Percentiles rank a stretch among this genome's conserved stretches.
These are phyloP conservation scores for Pythium periplocum DNA, from an alignment of 352 stramenopile species.

Conservation along the genomic window DNA sequence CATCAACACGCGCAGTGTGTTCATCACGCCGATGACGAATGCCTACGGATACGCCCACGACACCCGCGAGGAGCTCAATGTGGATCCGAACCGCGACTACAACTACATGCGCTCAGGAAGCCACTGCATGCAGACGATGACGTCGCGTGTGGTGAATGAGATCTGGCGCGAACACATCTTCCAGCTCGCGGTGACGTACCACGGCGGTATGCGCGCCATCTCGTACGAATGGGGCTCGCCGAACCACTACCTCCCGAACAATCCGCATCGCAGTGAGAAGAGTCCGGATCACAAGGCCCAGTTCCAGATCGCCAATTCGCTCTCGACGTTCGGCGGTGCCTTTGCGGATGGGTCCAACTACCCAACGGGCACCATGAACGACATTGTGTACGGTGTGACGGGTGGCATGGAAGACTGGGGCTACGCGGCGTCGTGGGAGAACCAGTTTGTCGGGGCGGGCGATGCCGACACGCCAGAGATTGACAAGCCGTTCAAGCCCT, in stretches of 20 bases:
- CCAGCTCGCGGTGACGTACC: conserved; percentile 96
- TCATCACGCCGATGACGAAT: conserved; percentile 92
- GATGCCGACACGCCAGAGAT: conserved; percentile 19
- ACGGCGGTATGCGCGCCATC: conserved; percentile 96
- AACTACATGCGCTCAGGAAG: conserved; percentile 87
- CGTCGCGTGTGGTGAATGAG: conserved; percentile 95
- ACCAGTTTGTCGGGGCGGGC: conserved; percentile 19
- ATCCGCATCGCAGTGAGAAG: conserved; percentile 58
- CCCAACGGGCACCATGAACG: conserved; percentile 91
- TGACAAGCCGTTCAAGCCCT: conserved; percentile 63
- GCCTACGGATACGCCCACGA: conserved; percentile 89
- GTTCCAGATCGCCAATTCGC: conserved; percentile 43
- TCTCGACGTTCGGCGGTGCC: conserved; percentile 65
- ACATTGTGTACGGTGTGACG: conserved; percentile 94
- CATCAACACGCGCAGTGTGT: conserved; percentile 81
- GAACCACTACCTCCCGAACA: conserved; percentile 68
- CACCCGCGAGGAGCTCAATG: conserved; percentile 66
- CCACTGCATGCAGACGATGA: conserved; percentile 95
- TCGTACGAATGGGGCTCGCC: conserved; percentile 97
- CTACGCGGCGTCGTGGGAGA: conserved; percentile 91
- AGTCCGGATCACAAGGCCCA: conserved; percentile 77
- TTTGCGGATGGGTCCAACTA: conserved; percentile 77
- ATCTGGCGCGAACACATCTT: conserved; percentile 96
- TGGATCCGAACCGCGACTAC: conserved; percentile 99
- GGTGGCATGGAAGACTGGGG: conserved; percentile 98